Base-by-base conservation (phyloP, 495 filamentous ascomycete genomes). In the Neurospora africana region DNA sequence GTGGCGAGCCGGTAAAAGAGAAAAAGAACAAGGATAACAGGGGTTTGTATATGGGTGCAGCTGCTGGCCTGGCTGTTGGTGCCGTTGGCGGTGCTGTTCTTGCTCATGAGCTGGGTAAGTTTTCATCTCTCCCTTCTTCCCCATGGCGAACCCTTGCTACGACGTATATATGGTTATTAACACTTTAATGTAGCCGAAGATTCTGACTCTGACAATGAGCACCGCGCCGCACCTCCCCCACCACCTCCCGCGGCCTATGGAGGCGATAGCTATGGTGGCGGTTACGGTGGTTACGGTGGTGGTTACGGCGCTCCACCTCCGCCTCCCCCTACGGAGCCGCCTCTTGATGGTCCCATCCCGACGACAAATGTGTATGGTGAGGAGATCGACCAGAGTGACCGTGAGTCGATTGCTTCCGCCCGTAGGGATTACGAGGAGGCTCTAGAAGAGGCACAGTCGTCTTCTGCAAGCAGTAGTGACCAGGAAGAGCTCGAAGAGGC, bases 51-150 rank as follows among this genome's bases (percentile, higher is more conserved):
- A 65, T 83, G 41, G 85, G 81, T 30, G 88, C 83, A 19, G 86
- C 84, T 3, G 86, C 83, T 41, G 89, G 87, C 68, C 73, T 89
- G 58, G 89, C 86, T 1, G 81, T 86, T 6, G 89, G 88, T 70
- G 84, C 83, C 53, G 78, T 86, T 67, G 89, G 83, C 21, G 88
- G 88, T 30, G 89, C 87, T 3, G 72, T 89, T 21, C 73, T 90
- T 44, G 85, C 82, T 23, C 82, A 89, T 74, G 87, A 86, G 33
- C 75, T 87, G 17, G 77, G 87, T 89, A 81, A 70, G 84, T 80
- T 68, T 69, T 21, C 21, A 38, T 44, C 41, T 65, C 4, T 19
- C 67, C 43, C 39, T 19, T 17, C 41, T n/a, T 65, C 35, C 39
- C 47, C 21, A 27, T 15, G 21, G 41, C 8, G 7, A 4, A 21